Conservation (phyloP, 768 basidiomycete genomes). For the Auricularia sp. region DNA sequence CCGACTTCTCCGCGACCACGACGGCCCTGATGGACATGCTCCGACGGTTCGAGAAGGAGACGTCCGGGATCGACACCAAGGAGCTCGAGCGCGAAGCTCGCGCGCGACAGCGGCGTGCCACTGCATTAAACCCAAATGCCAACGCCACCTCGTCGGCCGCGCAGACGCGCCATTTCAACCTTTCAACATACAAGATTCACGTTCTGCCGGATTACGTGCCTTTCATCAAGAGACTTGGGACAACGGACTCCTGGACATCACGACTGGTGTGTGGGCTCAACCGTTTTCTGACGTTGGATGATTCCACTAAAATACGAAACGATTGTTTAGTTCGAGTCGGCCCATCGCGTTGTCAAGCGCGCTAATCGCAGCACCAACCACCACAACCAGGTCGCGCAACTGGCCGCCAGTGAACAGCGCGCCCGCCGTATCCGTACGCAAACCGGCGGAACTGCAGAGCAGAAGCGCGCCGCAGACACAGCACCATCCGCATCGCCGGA, state of each 20-base stretch:
- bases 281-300: background rate
- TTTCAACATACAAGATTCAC: conserved; percentile 27
- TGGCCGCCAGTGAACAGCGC: background rate
- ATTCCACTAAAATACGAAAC: no score
- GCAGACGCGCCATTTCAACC: conserved; percentile 16
- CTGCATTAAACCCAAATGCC: background rate
- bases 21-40: background rate
- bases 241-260: conserved; percentile 21
- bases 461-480: background rate
- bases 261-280: background rate
- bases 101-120: background rate
- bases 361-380: background rate
- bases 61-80: background rate
- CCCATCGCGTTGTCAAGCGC: background rate
- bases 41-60: background rate
- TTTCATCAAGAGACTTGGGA: conserved; percentile 22
- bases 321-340: background rate
- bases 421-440: background rate
- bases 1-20: background rate
- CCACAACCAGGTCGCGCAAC: background rate
- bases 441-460: background rate
- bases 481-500: background rate
- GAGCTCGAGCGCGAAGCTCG: background rate
- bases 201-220: conserved; percentile 23
- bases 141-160: no score